phyloP scores from a whole-genome alignment of 305 asterid genomes.

The Andrographis paniculata region DNA sequence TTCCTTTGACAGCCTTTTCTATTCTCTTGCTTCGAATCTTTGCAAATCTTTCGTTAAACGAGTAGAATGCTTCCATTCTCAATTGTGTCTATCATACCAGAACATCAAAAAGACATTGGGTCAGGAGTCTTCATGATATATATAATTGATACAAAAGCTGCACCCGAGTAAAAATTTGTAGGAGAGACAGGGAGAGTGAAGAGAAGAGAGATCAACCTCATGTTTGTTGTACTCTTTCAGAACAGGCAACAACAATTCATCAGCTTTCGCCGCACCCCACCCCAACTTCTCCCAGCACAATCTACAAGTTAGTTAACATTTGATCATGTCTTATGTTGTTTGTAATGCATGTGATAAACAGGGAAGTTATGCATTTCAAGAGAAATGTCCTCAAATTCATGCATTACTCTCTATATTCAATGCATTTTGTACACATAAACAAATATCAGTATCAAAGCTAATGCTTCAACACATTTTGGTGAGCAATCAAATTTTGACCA shows the following conservation, averaged over 20 bases:
- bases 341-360: not conserved
- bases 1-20: conserved; percentile 77
- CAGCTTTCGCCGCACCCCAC: conserved; percentile 79
- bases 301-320: conserved; percentile 40
- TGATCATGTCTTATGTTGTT: too few species aligned
- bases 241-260: conserved; percentile 82
- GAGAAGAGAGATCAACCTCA: conserved; percentile 44
- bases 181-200: not conserved
- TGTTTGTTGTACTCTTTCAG: conserved; percentile 83
- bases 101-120: conserved; percentile 14
- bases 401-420: too few species aligned
- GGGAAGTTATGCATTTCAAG: conserved; percentile 1
- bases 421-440: not conserved
- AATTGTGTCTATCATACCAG: conserved; percentile 58
- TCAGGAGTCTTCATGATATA: conserved; percentile 2
- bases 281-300: conserved; percentile 93
- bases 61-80: conserved; percentile 94
- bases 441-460: not conserved
- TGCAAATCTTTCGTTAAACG: conserved; percentile 93
- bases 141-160: not conserved
- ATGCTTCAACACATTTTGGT: not conserved
- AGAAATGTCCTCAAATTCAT: conserved; percentile 1
- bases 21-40: conserved; percentile 92
- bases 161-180: not conserved
- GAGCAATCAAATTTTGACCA: not conserved